phyloP scores from a whole-genome alignment of 306 rosid species.

The Gastrolobium bilobum region DNA sequence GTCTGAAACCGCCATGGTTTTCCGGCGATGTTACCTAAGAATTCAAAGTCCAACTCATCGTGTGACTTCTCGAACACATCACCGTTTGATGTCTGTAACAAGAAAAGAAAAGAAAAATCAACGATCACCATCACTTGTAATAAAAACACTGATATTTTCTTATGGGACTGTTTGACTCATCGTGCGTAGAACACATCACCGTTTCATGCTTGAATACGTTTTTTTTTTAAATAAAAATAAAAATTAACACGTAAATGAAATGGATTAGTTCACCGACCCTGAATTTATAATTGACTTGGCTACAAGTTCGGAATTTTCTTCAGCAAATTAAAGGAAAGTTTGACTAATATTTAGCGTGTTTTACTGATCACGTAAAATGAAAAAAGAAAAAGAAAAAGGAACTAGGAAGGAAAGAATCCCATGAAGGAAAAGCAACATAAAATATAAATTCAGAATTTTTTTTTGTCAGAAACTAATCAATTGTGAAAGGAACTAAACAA shows the following conservation, averaged over 20 bases:
- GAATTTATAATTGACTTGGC: constrained; percentile 44
- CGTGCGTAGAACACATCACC: too few species aligned
- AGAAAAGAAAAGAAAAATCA: background rate
- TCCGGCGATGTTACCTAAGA: constrained; percentile 80
- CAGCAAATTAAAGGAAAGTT: constrained; percentile 35
- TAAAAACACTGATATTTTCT: background rate
- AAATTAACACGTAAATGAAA: constrained; percentile 16
- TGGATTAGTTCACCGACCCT: constrained; percentile 8
- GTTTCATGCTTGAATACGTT: background rate
- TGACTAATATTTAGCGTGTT: constrained; percentile 40
- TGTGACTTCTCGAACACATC: constrained; percentile 86
- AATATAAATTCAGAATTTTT: background rate
- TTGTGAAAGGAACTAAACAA: background rate
- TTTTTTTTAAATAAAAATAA: background rate
- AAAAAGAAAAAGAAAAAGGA: background rate
- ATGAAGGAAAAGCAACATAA: constrained; percentile 13
- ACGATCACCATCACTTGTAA: background rate
- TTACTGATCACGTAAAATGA: constrained; percentile 15
- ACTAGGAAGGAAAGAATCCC: constrained; percentile 38
- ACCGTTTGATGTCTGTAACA: constrained; percentile 83
- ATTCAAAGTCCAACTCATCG: constrained; percentile 95
- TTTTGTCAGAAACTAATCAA: background rate
- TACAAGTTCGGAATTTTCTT: background rate
- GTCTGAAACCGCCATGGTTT: constrained; percentile 98
- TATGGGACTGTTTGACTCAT: background rate